These are phyloP conservation scores for Claviceps monticola DNA, from an alignment of 2,329 filamentous ascomycete species.

Conservation along the genomic window DNA sequence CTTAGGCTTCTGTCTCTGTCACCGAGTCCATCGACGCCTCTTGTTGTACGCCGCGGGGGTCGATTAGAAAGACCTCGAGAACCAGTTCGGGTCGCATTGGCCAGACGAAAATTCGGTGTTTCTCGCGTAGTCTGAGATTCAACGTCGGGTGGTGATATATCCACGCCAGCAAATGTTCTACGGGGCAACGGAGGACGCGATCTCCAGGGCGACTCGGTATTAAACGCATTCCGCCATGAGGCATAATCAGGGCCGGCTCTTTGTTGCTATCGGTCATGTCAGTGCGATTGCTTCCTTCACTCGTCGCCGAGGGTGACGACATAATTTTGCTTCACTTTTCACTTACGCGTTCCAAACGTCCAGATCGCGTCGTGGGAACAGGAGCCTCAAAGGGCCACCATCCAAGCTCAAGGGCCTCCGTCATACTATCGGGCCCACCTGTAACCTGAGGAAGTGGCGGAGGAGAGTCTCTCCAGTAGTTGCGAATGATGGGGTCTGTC, in stretches of 20 bases:
- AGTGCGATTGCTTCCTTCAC: neutral
- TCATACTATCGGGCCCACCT: slow-evolving; percentile 5
- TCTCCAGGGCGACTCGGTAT: neutral
- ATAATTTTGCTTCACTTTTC: neutral
- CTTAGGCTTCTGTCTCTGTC: slow-evolving; percentile 76
- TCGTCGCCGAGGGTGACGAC: neutral
- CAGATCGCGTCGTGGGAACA: neutral
- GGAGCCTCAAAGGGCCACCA: slow-evolving; percentile 14
- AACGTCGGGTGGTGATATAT: neutral
- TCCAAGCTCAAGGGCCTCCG: slow-evolving; percentile 9
- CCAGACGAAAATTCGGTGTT: neutral
- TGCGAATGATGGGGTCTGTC: slow-evolving; percentile 13
- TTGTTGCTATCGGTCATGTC: neutral
- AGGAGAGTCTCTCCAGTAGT: slow-evolving; percentile 8
- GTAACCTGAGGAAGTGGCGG: neutral
- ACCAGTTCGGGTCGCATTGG: neutral
- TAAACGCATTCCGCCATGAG: neutral
- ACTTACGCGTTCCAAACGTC: neutral
- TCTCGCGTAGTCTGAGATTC: neutral
- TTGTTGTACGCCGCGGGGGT: slow-evolving; percentile 2
- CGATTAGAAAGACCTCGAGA: slow-evolving; percentile 2
- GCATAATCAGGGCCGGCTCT: neutral
- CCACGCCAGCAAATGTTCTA: neutral
- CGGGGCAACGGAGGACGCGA: neutral
- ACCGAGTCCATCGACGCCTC: slow-evolving; percentile 55